Percentiles rank a stretch among this genome's conserved stretches.
Evolutionary conservation across 169 alveolate genomes (phyloP).

Genomic region (Ichthyophthirius multifiliis): DNA sequence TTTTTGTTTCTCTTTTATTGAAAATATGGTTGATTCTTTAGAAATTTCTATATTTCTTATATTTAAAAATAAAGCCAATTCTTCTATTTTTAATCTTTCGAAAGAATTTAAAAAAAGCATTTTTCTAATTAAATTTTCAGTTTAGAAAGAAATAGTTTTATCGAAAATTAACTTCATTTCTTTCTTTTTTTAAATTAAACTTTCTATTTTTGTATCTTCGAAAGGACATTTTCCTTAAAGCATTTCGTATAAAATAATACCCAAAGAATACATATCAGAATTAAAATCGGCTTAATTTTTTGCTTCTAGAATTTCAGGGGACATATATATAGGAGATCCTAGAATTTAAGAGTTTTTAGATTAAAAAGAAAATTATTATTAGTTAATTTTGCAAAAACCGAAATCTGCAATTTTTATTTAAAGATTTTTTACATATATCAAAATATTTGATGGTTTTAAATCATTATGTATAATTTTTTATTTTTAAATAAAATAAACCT

Average conservation of each 20-base stretch:
- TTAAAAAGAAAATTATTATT: neutral
- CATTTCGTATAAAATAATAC: constrained; percentile 64
- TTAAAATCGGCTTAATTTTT: constrained; percentile 40
- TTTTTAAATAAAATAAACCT: neutral
- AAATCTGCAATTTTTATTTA: neutral
- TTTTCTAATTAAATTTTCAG: neutral
- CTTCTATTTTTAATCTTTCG: constrained; percentile 9
- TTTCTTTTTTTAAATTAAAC: constrained; percentile 41
- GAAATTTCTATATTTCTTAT: neutral
- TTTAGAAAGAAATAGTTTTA: constrained; percentile 5
- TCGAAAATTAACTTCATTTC: constrained; percentile 36
- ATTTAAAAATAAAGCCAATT: neutral
- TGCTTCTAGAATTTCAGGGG: constrained; percentile 74
- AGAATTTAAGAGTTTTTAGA: neutral
- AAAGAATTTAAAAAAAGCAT: constrained; percentile 24
- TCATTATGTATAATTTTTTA: neutral
- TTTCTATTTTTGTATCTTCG: constrained; percentile 46
- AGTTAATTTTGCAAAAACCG: constrained; percentile 1
- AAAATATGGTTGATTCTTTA: too few species aligned
- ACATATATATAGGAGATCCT: constrained; percentile 73
- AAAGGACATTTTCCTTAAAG: constrained; percentile 47
- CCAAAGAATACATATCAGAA: constrained; percentile 80
- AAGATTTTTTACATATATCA: neutral
- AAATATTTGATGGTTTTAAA: neutral
- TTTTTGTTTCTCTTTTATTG: neutral